Conservation (phyloP, 805 yeast genomes). For the Teunomyces aglyptinius region DNA sequence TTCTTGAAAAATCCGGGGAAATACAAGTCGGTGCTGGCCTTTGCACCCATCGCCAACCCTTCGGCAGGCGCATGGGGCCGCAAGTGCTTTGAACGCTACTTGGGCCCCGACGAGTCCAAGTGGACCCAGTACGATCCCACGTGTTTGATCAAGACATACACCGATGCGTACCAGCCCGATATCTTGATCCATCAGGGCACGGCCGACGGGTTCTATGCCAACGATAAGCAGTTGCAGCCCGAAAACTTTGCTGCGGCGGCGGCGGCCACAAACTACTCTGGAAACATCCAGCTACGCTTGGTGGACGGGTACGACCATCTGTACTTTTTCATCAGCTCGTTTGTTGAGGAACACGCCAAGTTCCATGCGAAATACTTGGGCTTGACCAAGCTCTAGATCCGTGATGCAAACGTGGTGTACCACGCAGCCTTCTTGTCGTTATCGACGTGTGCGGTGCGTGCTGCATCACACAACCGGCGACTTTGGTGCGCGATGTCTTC, state of each 20-base stretch:
- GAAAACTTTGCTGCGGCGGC: slow-evolving; percentile 65
- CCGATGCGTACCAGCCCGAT: slow-evolving; percentile 41
- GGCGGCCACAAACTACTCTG: slow-evolving; percentile 56
- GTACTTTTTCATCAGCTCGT: slow-evolving; percentile 79
- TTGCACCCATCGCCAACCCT: slow-evolving; percentile 89
- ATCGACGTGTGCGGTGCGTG: slow-evolving; percentile 46
- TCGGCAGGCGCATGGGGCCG: slow-evolving; percentile 79
- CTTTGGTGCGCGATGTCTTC: slow-evolving; percentile 23
- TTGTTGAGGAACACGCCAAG: slow-evolving; percentile 78
- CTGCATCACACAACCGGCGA: slow-evolving; percentile 30
- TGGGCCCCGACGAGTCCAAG: slow-evolving; percentile 56
- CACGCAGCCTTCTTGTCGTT: slow-evolving; percentile 57
- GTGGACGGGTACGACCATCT: slow-evolving; percentile 91
- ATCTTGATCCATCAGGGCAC: slow-evolving; percentile 84
- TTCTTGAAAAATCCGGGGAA: slow-evolving; percentile 65
- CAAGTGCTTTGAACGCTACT: slow-evolving; percentile 76
- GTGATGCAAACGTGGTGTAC: slow-evolving; percentile 53
- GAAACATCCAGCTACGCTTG: slow-evolving; percentile 54
- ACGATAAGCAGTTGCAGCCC: slow-evolving; percentile 67
- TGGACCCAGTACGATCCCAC: slow-evolving; percentile 90
- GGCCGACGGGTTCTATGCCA: slow-evolving; percentile 67
- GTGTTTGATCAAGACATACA: slow-evolving; percentile 57
- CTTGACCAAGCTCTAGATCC: slow-evolving; percentile 28
- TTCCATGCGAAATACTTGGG: slow-evolving; percentile 76
- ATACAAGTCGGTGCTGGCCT: slow-evolving; percentile 82